Evolutionary conservation across 148 eudicot genomes (phyloP).

Genomic region (Camellia lanceoleosa): DNA sequence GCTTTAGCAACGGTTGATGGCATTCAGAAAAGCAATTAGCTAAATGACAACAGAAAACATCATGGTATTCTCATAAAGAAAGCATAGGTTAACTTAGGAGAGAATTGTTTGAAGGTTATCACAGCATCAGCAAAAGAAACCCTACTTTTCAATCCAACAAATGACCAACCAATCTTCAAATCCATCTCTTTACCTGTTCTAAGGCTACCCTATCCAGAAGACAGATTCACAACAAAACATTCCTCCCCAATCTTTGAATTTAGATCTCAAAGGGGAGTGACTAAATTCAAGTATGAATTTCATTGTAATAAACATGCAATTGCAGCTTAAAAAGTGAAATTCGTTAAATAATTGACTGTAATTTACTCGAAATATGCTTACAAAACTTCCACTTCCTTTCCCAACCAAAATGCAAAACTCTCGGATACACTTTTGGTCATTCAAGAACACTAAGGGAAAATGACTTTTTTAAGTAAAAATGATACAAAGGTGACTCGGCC

Average conservation of each 20-base stretch:
- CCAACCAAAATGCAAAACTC: neutral
- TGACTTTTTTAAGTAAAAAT: neutral
- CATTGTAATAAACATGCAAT: neutral
- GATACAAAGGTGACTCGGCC: neutral
- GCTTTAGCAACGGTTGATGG: neutral
- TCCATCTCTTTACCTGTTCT: conserved; percentile 32
- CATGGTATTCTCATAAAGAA: conserved; percentile 38
- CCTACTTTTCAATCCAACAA: conserved; percentile 30
- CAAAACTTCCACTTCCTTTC: neutral
- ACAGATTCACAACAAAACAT: conserved; percentile 28
- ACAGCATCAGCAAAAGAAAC: conserved; percentile 27
- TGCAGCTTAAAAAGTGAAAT: neutral
- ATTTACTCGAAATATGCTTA: neutral
- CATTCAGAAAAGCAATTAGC: conserved; percentile 14
- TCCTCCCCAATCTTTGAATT: conserved; percentile 45
- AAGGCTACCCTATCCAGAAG: conserved; percentile 54
- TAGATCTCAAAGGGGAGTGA: conserved; percentile 23
- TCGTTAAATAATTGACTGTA: neutral
- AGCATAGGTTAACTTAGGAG: conserved; percentile 56
- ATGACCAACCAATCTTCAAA: conserved; percentile 39
- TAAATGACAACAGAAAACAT: conserved; percentile 11
- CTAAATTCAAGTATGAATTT: conserved; percentile 23
- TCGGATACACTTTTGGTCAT: too few relatives aligned
- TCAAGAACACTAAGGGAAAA: neutral
- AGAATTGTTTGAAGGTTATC: conserved; percentile 52